Evolutionary conservation across 805 yeast genomes (phyloP), one percentile per base, ranked within the genome.

Genomic region (Candida sithepensis): DNA sequence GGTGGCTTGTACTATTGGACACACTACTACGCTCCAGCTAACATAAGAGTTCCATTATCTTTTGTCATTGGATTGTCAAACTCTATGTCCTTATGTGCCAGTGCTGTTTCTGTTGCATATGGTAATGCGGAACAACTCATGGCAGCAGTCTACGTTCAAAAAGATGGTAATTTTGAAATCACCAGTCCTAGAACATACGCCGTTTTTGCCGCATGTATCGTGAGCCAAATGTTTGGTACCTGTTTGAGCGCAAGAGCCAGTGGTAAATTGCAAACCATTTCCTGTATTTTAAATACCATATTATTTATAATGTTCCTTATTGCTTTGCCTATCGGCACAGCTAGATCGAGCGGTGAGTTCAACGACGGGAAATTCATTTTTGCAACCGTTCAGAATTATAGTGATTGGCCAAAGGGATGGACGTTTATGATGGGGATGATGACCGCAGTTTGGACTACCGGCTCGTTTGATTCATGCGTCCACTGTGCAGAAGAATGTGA

Each of bases 1-100:
- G 91, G 91, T 45, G 91, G 91, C 6, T 67, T 85, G 34, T 85
- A 82, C 60, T 81, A 77, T 64, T 81, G 85, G 82, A 79, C 87
- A 1, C 80, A 73, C 62, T 74, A 81, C 59, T 84, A 81, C 59
- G 81, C 89, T 22, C 90, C 88, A 1, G 74, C 70, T 42, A 54
- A 57, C 3, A 56, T 71, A 26, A 73, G 78, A 57, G 74, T 76
- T 18, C 80, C 82, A 0, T 62, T 82, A 28, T 78, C 84, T 39
- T 84, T 76, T 57, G 59, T 84, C 39, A 80, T 84, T 50, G 92
- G 90, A 4, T 76, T 82, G 56, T 74, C 85, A 5, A 84, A 85
- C 62, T 72, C 89, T 1, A 61, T 85, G 54, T 88, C 89, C 1
- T 67, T 85, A 46, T 72, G 81, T 43, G 80, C 84, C 23, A 88